Base-by-base conservation (phyloP, 371 early-diverging fungal genomes). In the Apophysomyces elegans region DNA sequence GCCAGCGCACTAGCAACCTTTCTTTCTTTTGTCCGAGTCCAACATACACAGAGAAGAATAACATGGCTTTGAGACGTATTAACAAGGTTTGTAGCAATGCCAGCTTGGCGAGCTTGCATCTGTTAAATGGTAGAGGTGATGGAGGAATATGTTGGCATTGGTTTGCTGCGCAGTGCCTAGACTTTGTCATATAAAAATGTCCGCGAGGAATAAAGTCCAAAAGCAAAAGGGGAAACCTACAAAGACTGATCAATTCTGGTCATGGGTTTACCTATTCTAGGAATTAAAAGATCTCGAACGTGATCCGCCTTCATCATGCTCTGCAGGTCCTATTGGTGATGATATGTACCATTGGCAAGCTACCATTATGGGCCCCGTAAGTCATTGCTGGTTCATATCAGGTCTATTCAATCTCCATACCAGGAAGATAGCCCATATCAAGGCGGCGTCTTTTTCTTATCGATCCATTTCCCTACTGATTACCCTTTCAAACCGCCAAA, bases 401-500 rank as follows among this genome's bases (percentile, higher is more conserved):
- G 46, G 32, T 26, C 32, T 45, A 18, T 50, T 4, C 21, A 21
- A 6, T 21, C 5, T 9, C 9, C 8, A 50, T 50, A 21, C 37
- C 59, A 76, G 76, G 78, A 76, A 56, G 90, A 89, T 66, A 86
- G 90, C 72, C 93, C 94, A 73, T 92, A 92, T 70, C 72, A 87
- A 71, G 86, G 87, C 62, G 99, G 99, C 69, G 94, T 96, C 59
- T 99, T 99, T 84, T 97, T 99, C 88, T 87, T 99, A 65, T 86
- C 93, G 57, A 99, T 99, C 78, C 95, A 94, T 75, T 98, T 99
- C 86, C 99, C 99, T 37, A 93, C 95, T 41, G 99, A 99, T 79
- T 99, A 99, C 76, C 99, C 99, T 57, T 99, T 99, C 90, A 98
- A 98, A 88, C 98, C 99, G 50, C 99, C 99, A 73, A 96, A 96